phyloP scores from a whole-genome alignment of 2,329 filamentous ascomycete species.

The Talaromyces sp. region DNA sequence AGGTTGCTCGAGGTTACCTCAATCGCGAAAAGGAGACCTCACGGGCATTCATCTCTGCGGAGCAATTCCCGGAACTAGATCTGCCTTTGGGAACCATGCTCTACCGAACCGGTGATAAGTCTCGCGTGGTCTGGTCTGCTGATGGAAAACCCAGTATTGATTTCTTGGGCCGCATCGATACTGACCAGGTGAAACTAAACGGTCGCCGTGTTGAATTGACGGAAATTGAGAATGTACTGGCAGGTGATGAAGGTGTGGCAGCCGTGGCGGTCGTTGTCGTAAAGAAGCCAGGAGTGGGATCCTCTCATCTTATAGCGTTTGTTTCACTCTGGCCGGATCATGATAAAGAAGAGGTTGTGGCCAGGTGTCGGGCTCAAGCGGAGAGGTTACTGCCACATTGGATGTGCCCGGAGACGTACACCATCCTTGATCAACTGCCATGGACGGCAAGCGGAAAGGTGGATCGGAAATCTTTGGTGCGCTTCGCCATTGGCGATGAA shows the following conservation, averaged over 20 bases:
- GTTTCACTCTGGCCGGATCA: constrained; percentile 21
- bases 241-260: constrained; percentile 21
- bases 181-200: constrained; percentile 56
- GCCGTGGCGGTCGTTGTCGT: constrained; percentile 26
- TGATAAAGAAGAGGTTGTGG: constrained; percentile 18
- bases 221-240: constrained; percentile 37
- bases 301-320: constrained; percentile 27
- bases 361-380: constrained; percentile 20
- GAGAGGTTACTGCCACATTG: constrained; percentile 19
- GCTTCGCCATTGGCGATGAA: not conserved
- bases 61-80: not conserved
- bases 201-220: constrained; percentile 59
- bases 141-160: constrained; percentile 54
- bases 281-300: constrained; percentile 22
- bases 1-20: constrained; percentile 14
- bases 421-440: not conserved
- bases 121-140: constrained; percentile 62
- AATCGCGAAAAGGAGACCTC: constrained; percentile 13
- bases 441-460: constrained; percentile 2
- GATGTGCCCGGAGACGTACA: constrained; percentile 13
- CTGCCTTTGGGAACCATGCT: constrained; percentile 45
- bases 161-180: constrained; percentile 60
- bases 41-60: constrained; percentile 5
- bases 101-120: constrained; percentile 36
- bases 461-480: constrained; percentile 3